Evolutionary conservation across 768 basidiomycete genomes (phyloP).

Genomic region (Fomitopsis pulvina): DNA sequence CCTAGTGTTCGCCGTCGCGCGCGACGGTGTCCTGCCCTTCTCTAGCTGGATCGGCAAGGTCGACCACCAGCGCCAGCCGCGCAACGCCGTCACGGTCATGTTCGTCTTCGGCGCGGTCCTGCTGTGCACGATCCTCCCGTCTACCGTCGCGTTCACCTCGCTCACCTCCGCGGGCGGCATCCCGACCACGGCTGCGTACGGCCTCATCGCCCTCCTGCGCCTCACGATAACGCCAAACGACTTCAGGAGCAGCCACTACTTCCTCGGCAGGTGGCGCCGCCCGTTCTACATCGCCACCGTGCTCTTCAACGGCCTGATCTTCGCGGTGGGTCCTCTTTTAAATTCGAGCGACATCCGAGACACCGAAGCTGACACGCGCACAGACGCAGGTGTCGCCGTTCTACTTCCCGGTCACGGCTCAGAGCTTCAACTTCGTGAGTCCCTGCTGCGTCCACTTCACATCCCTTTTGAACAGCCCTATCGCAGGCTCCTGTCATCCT

Average conservation of each 20-base stretch:
- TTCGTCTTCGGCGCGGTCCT: constrained; percentile 67
- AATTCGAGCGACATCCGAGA: background rate
- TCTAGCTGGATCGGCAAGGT: constrained; percentile 80
- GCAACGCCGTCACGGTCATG: constrained; percentile 83
- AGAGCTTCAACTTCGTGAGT: constrained; percentile 83
- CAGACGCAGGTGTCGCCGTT: constrained; percentile 85
- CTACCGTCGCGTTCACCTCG: constrained; percentile 88
- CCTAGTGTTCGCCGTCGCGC: constrained; percentile 88
- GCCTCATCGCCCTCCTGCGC: constrained; percentile 69
- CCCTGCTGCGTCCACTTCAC: background rate
- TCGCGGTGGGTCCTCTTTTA: constrained; percentile 44
- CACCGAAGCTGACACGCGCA: background rate
- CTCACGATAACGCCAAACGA: constrained; percentile 70
- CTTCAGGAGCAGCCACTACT: constrained; percentile 71
- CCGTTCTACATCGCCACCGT: constrained; percentile 64
- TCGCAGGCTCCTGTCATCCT: constrained; percentile 71
- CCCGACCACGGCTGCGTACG: constrained; percentile 87
- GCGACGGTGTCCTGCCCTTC: constrained; percentile 84
- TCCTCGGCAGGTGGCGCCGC: constrained; percentile 56
- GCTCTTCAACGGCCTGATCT: constrained; percentile 68
- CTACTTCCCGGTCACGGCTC: constrained; percentile 71
- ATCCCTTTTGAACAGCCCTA: background rate
- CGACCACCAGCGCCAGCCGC: constrained; percentile 64
- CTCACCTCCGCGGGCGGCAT: constrained; percentile 81
- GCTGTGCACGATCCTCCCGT: constrained; percentile 85